Evolutionary conservation across 2,329 filamentous ascomycete genomes (phyloP), one percentile per base, ranked within the genome.

Genomic region (Fusarium sp.): DNA sequence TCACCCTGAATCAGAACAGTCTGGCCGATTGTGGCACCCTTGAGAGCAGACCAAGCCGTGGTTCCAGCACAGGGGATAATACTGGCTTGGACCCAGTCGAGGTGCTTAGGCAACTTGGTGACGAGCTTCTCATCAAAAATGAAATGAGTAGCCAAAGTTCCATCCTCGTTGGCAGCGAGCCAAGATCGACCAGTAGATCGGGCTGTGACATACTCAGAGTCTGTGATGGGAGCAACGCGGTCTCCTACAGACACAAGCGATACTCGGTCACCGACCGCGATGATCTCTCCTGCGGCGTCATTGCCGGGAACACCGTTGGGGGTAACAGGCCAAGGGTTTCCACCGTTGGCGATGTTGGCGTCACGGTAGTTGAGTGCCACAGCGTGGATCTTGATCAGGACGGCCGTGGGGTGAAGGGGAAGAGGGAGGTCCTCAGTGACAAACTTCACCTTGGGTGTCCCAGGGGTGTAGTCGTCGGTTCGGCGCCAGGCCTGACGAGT

Each of bases 1-100:
- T 62, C 69, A 81, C 83, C 84, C 80, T 86, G 84, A 42, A 87
- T 84, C 22, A 87, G 74, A 20, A 87, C 81, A 3, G 76, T 85
- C 66, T 83, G 73, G 1, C 84, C 83, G 20, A 84, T 80, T 0
- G 69, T 73, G 12, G 80, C 72, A 2, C 80, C 83, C 68, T 83
- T 84, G n/a, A 86, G 68, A 1, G 84, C 83, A 53, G 80, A 78
- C 83, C 85, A 87, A 2, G 85, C 85, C 0, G 85, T 87, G 0
- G 82, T 78, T 0, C 83, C 85, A 22, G 85, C 84, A 40, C 84
- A 86, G 0, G 84, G 84, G 17, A 87, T 79, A 1, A 80, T 80
- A 9, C 77, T 75, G 3, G 83, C 81, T 4, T 80, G 71, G 1
- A 77, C 66, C 80, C 81, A 85, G 38, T 79, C 72, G 20, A 86